phyloP scores from a whole-genome alignment of 1,139 yeast species.

The Geotrichum cucujoidarum region DNA sequence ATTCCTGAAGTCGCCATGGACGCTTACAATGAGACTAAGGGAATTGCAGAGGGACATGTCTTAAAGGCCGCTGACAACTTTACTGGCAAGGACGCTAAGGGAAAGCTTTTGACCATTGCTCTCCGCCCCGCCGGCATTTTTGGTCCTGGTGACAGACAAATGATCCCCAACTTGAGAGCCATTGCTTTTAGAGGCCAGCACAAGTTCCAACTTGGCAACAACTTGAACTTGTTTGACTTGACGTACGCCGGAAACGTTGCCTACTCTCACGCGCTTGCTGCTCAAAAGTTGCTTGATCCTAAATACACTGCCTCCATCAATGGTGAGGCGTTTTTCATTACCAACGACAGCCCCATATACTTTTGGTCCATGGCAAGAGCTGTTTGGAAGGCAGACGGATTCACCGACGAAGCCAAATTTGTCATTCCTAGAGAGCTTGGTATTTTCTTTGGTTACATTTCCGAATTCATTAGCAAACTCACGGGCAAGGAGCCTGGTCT shows the following conservation, averaged over 20 bases:
- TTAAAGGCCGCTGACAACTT: slow-evolving; percentile 48
- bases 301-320: slow-evolving; percentile 45
- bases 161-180: slow-evolving; percentile 85
- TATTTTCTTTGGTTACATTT: slow-evolving; percentile 68
- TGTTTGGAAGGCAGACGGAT: slow-evolving; percentile 95
- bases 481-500: slow-evolving; percentile 84
- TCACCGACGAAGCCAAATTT: slow-evolving; percentile 62
- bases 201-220: slow-evolving; percentile 89
- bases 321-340: slow-evolving; percentile 84
- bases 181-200: slow-evolving; percentile 85
- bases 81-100: slow-evolving; percentile 36
- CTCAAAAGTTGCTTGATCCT: slow-evolving; percentile 59
- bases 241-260: slow-evolving; percentile 99
- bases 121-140: slow-evolving; percentile 96
- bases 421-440: slow-evolving; percentile 72
- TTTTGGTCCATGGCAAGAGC: slow-evolving; percentile 97
- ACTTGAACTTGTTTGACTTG: slow-evolving; percentile 90
- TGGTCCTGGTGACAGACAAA: slow-evolving; percentile 97
- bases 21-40: slow-evolving; percentile 93
- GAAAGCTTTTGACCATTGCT: slow-evolving; percentile 69
- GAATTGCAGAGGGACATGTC: slow-evolving; percentile 81
- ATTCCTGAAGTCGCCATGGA: slow-evolving; percentile 92
- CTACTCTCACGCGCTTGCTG: slow-evolving; percentile 91
- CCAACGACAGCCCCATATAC: slow-evolving; percentile 92
- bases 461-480: slow-evolving; percentile 65